These are phyloP conservation scores for Macrophomina phaseolina DNA, from an alignment of 2,329 filamentous ascomycete species.

Conservation along the genomic window DNA sequence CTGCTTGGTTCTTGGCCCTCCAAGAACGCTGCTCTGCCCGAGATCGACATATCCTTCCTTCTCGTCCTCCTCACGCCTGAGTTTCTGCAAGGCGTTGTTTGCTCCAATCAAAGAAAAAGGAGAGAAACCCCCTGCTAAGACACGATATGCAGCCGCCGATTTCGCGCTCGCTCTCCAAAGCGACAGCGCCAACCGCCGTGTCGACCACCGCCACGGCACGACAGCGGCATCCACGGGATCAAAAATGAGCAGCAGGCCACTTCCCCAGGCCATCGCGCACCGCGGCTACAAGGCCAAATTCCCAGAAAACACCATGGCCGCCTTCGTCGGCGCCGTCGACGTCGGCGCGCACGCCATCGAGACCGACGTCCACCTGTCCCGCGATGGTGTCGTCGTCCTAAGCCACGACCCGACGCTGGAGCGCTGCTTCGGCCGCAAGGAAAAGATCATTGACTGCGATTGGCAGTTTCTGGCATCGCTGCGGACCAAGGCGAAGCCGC, in stretches of 20 bases:
- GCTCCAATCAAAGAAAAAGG: too few relatives aligned
- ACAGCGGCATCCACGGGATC: constrained; percentile 28
- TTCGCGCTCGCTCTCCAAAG: constrained; percentile 39
- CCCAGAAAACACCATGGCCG: constrained; percentile 85
- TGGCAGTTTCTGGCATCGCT: constrained; percentile 76
- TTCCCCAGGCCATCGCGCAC: constrained; percentile 78
- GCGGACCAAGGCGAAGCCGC: constrained; percentile 69
- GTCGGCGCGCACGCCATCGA: constrained; percentile 82
- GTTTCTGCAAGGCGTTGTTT: not conserved
- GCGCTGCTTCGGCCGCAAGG: constrained; percentile 79
- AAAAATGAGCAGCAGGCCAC: constrained; percentile 32
- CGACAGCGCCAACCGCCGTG: constrained; percentile 34
- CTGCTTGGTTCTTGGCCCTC: not conserved
- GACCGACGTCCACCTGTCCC: constrained; percentile 83
- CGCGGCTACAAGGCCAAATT: constrained; percentile 77
- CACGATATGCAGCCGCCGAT: constrained; percentile 35
- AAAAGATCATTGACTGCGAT: constrained; percentile 74
- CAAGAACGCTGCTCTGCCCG: not conserved
- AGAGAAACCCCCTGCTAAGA: not conserved
- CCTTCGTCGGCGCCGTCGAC: constrained; percentile 75
- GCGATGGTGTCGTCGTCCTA: constrained; percentile 82
- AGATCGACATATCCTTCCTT: not conserved
- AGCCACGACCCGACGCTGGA: constrained; percentile 81
- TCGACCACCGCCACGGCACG: constrained; percentile 30
- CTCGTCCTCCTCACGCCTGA: too few relatives aligned